These are phyloP conservation scores for Saccharomycopsis sp. DNA, from an alignment of 805 yeast genomes.

Conservation along the genomic window DNA sequence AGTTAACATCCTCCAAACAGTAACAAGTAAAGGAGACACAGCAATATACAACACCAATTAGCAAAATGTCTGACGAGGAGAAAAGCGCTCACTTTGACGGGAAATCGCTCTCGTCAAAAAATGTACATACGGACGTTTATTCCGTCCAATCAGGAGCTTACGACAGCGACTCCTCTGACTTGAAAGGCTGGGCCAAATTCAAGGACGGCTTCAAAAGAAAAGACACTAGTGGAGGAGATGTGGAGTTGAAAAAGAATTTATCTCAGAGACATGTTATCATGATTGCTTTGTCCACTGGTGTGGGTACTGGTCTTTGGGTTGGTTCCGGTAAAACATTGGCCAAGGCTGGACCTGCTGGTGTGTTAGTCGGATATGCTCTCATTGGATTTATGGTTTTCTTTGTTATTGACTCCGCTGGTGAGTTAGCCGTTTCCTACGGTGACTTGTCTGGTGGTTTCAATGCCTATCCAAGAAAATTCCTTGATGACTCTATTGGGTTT, in stretches of 20 bases:
- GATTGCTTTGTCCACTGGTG: constrained; percentile 80
- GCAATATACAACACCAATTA: not conserved
- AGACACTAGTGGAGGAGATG: constrained; percentile 5
- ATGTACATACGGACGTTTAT: not conserved
- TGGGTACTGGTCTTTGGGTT: constrained; percentile 68
- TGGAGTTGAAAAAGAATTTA: constrained; percentile 29
- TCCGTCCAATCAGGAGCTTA: not conserved
- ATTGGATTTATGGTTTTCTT: constrained; percentile 53
- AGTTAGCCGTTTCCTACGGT: constrained; percentile 54
- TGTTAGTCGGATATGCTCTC: constrained; percentile 49
- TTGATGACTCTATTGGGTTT: constrained; percentile 53
- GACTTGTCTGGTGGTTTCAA: constrained; percentile 58
- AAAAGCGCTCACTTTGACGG: not conserved
- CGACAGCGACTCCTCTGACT: not conserved
- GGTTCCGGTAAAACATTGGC: constrained; percentile 46
- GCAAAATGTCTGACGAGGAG: not conserved
- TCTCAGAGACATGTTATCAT: constrained; percentile 50
- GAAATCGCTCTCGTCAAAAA: not conserved
- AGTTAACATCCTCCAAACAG: too few relatives aligned
- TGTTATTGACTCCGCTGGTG: constrained; percentile 60
- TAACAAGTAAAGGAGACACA: not conserved
- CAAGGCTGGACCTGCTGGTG: constrained; percentile 41
- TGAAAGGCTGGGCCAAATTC: constrained; percentile 18
- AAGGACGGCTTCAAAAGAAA: constrained; percentile 18
- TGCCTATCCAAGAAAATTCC: constrained; percentile 46